These are phyloP conservation scores for Malassezia dermatis DNA, from an alignment of 1,284 basidiomycete genomes.

Conservation along the genomic window DNA sequence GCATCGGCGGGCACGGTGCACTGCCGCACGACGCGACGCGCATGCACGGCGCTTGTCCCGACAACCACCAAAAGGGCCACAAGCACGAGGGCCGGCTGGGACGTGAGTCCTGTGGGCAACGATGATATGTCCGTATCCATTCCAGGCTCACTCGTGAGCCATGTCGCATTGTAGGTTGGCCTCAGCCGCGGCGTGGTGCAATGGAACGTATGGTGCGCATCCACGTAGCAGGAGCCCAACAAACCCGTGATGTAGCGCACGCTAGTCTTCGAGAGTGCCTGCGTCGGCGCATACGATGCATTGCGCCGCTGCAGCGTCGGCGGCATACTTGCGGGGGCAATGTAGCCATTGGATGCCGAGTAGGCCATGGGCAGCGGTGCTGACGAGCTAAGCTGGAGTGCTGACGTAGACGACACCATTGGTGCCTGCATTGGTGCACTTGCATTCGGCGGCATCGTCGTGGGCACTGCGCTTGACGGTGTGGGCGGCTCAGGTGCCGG, in stretches of 20 bases:
- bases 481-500: neutral
- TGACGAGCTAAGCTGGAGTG: neutral
- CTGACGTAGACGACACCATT: neutral
- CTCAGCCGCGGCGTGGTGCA: constrained; percentile 7
- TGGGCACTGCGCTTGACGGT: neutral
- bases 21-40: constrained; percentile 1
- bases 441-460: neutral
- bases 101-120: neutral
- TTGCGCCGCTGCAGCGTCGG: neutral
- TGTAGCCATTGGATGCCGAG: neutral
- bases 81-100: constrained; percentile 1
- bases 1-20: neutral
- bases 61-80: neutral
- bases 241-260: constrained; percentile 3
- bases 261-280: neutral
- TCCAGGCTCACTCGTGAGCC: constrained; percentile 1
- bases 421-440: neutral
- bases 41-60: neutral
- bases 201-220: neutral
- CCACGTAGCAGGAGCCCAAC: constrained; percentile 12
- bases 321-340: neutral
- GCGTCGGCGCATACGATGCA: neutral
- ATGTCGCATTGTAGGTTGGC: neutral
- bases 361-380: neutral
- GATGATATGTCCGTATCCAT: neutral